phyloP scores from a whole-genome alignment of 2,329 filamentous ascomycete species.

The Monosporascus sp. region DNA sequence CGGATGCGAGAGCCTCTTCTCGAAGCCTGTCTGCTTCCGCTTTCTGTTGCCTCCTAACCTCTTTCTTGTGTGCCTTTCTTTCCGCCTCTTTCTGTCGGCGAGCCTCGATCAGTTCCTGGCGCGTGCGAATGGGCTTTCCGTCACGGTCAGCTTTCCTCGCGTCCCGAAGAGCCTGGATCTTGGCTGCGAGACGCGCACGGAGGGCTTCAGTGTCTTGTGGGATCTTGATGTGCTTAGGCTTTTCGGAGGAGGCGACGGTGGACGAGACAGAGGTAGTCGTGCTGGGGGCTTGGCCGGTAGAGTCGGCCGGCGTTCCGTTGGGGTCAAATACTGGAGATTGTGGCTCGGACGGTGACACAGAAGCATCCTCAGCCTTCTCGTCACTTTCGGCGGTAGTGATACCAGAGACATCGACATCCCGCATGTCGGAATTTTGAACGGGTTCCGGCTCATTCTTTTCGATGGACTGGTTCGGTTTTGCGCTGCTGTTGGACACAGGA shows the following conservation, averaged over 20 bases:
- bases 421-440: slow-evolving; percentile 28
- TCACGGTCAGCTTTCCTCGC: slow-evolving; percentile 85
- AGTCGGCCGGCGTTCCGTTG: slow-evolving; percentile 37
- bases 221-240: slow-evolving; percentile 61
- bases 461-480: slow-evolving; percentile 21
- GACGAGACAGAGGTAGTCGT: slow-evolving; percentile 67
- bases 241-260: slow-evolving; percentile 53
- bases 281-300: slow-evolving; percentile 45
- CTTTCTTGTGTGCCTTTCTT: slow-evolving; percentile 84
- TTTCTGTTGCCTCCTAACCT: slow-evolving; percentile 70
- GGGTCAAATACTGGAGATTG: slow-evolving; percentile 60
- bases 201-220: slow-evolving; percentile 70
- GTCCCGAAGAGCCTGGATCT: slow-evolving; percentile 79
- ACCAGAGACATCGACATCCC: slow-evolving; percentile 41
- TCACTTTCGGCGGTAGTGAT: slow-evolving; percentile 44
- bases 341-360: slow-evolving; percentile 43
- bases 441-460: slow-evolving; percentile 22
- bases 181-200: slow-evolving; percentile 72
- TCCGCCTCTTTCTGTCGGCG: slow-evolving; percentile 82
- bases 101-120: slow-evolving; percentile 88
- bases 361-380: slow-evolving; percentile 22
- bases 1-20: slow-evolving; percentile 55
- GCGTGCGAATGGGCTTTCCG: slow-evolving; percentile 75
- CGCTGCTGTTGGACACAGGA: slow-evolving; percentile 7
- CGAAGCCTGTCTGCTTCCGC: slow-evolving; percentile 69